Conservation (phyloP, 495 filamentous ascomycete species). For the Penicillium pulvis region DNA sequence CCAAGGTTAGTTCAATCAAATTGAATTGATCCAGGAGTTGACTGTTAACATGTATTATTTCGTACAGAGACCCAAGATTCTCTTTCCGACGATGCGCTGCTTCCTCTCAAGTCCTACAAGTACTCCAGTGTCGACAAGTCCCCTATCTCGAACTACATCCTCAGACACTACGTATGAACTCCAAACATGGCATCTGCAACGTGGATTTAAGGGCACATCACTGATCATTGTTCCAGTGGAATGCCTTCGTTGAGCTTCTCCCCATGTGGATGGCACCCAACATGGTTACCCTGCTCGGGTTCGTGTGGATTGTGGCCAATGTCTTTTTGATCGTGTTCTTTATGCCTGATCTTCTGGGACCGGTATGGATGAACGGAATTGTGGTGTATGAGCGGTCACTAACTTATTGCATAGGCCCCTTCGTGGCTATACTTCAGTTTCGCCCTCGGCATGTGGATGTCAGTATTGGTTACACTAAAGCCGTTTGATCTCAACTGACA, state of each 20-base stretch:
- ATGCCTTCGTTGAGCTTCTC: constrained; percentile 88
- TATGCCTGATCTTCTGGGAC: constrained; percentile 91
- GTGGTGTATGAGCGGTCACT: not conserved
- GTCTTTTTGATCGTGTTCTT: constrained; percentile 76
- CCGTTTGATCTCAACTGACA: not conserved
- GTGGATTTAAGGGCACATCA: not conserved
- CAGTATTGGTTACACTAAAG: constrained; percentile 26
- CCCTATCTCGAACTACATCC: constrained; percentile 88
- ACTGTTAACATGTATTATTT: constrained; percentile 21
- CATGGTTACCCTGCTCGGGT: constrained; percentile 94
- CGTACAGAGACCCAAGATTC: constrained; percentile 55
- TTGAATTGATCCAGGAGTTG: not conserved
- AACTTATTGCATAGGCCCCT: constrained; percentile 60
- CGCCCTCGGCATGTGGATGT: constrained; percentile 91
- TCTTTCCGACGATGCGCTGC: constrained; percentile 68
- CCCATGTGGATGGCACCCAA: constrained; percentile 97
- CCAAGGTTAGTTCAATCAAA: constrained; percentile 37
- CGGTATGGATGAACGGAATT: constrained; percentile 55
- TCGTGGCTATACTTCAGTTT: constrained; percentile 95
- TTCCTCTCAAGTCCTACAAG: constrained; percentile 92
- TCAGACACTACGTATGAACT: constrained; percentile 84
- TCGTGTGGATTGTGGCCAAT: constrained; percentile 90
- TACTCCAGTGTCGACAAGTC: constrained; percentile 97
- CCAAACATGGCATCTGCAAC: not conserved
- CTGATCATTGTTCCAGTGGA: constrained; percentile 66